phyloP scores from a whole-genome alignment of 1,284 basidiomycete genomes.

The Ustilago cynodontis region DNA sequence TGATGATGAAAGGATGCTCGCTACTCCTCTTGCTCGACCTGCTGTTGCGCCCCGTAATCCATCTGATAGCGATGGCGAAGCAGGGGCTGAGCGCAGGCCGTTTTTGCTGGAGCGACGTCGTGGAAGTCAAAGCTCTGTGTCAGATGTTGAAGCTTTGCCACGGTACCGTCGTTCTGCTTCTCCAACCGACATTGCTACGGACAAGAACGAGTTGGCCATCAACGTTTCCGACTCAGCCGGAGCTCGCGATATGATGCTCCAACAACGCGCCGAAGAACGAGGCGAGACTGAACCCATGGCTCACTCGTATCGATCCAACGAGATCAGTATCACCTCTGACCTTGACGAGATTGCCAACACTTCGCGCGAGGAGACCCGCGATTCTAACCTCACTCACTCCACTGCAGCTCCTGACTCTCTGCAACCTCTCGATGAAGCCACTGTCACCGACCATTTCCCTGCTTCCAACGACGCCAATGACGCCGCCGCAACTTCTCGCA shows the following conservation, averaged over 20 bases:
- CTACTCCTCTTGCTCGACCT: constrained; percentile 47
- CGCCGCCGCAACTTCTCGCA: background rate
- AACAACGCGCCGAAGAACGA: constrained; percentile 53
- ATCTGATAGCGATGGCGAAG: constrained; percentile 36
- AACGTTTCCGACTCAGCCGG: constrained; percentile 53
- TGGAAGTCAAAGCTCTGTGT: constrained; percentile 44
- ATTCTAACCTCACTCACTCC: background rate
- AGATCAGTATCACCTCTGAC: constrained; percentile 38
- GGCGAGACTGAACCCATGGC: constrained; percentile 44
- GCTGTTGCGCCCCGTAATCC: constrained; percentile 7
- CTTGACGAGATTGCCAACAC: constrained; percentile 26
- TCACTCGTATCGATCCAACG: constrained; percentile 46
- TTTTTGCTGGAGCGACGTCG: constrained; percentile 43
- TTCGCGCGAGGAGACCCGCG: constrained; percentile 18
- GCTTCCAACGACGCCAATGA: background rate
- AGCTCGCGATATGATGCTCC: constrained; percentile 57
- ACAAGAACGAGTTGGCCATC: constrained; percentile 39
- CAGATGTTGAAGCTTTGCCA: constrained; percentile 38
- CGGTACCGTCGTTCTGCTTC: constrained; percentile 22
- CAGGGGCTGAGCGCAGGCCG: constrained; percentile 17
- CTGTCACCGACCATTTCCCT: background rate
- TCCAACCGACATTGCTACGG: constrained; percentile 25
- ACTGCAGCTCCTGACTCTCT: constrained; percentile 1
- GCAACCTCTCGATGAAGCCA: constrained; percentile 14
- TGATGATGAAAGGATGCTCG: constrained; percentile 45